Percentiles rank a stretch among this genome's conserved stretches.
phyloP scores from a whole-genome alignment of 208 protist species.

The Wallacemonas collosoma region DNA sequence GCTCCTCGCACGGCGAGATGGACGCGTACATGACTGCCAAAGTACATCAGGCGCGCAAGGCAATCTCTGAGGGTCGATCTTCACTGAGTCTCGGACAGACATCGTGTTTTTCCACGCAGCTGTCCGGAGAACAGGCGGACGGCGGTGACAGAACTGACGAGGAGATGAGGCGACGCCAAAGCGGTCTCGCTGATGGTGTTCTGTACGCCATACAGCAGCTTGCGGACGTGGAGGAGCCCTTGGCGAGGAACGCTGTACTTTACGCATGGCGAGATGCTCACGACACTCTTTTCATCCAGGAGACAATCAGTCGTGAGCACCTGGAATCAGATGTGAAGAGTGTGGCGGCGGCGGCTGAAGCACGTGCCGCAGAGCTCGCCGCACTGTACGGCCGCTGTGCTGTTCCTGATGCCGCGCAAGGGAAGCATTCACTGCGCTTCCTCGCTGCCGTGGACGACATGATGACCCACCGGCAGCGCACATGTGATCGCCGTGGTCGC shows the following conservation, averaged over 20 bases:
- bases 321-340: background rate
- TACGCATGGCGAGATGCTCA: constrained; percentile 54
- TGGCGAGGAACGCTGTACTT: constrained; percentile 40
- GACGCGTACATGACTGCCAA: background rate
- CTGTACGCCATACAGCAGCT: constrained; percentile 21
- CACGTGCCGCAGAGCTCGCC: background rate
- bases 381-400: constrained; percentile 9
- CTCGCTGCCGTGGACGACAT: constrained; percentile 28
- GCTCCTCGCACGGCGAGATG: background rate
- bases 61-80: no score
- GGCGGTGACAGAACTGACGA: no score
- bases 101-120: background rate
- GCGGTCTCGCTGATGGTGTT: background rate
- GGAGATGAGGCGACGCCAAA: no score
- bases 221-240: constrained; percentile 41
- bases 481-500: constrained; percentile 17
- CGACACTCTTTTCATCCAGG: constrained; percentile 47
- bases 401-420: constrained; percentile 25
- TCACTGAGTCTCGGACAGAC: background rate
- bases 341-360: background rate
- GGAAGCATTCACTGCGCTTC: constrained; percentile 52
- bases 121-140: no score
- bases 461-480: constrained; percentile 12
- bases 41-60: background rate
- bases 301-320: constrained; percentile 24